phyloP scores from a whole-genome alignment of 768 basidiomycete genomes.

The Boletus pseudo-olivaceus region DNA sequence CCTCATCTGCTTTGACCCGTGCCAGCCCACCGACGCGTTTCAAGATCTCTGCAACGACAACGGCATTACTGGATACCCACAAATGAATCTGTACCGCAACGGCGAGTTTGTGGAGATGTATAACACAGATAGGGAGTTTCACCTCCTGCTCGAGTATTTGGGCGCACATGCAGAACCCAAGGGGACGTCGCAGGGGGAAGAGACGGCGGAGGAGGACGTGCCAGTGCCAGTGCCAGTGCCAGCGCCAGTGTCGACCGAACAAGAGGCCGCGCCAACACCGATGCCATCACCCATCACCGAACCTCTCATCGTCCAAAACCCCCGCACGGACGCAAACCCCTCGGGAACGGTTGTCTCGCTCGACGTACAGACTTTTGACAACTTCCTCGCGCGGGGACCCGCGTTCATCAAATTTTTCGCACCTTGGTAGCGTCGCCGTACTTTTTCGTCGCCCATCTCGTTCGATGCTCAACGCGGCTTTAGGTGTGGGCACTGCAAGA shows the following conservation, averaged over 20 bases:
- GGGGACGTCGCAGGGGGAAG: not conserved
- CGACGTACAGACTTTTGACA: conserved; percentile 35
- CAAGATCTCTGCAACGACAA: conserved; percentile 85
- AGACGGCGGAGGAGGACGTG: not conserved
- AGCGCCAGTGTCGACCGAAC: conserved; percentile 1
- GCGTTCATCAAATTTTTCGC: conserved; percentile 83
- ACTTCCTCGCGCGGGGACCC: conserved; percentile 43
- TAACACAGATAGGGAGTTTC: conserved; percentile 49
- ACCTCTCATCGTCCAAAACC: conserved; percentile 14
- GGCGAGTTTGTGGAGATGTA: conserved; percentile 61
- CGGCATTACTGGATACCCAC: conserved; percentile 67
- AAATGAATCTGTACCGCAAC: conserved; percentile 68
- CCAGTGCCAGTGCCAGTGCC: not conserved
- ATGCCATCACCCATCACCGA: conserved; percentile 3
- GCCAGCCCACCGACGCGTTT: not conserved
- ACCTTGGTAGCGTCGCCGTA: conserved; percentile 57
- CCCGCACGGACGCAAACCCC: conserved; percentile 20
- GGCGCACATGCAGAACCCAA: conserved; percentile 37
- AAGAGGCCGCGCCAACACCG: not conserved
- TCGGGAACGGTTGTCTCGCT: conserved; percentile 25
- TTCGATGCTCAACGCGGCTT: not conserved
- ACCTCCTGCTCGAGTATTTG: conserved; percentile 55
- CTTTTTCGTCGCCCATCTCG: not conserved
- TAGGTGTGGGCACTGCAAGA: conserved; percentile 96
- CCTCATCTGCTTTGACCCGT: no score